phyloP scores from a whole-genome alignment of 1,284 basidiomycete species.

The Marasmius sp. region DNA sequence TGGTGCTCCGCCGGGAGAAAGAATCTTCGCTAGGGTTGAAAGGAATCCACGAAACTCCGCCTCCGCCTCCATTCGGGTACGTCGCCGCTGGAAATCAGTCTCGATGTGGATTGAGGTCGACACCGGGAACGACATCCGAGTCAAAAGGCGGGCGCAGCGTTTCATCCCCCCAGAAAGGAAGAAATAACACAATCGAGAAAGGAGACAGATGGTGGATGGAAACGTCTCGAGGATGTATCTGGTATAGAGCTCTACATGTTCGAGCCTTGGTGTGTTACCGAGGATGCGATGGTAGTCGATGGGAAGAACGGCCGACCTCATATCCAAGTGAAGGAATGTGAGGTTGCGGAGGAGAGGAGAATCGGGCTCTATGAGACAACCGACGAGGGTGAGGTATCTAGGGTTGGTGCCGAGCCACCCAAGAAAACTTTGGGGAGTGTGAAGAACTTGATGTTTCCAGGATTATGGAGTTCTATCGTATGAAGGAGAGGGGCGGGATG shows the following conservation, averaged over 20 bases:
- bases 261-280: neutral
- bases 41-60: neutral
- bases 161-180: neutral
- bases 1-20: neutral
- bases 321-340: neutral
- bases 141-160: neutral
- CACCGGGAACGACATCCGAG: neutral
- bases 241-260: neutral
- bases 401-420: neutral
- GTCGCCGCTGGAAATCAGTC: neutral
- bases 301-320: neutral
- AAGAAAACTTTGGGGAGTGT: neutral
- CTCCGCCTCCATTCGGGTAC: neutral
- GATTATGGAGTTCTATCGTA: neutral
- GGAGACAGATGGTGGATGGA: no score
- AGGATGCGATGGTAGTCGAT: neutral
- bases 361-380: neutral
- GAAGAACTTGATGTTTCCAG: neutral
- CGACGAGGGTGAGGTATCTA: neutral
- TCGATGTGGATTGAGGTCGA: neutral
- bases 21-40: neutral
- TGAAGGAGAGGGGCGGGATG: neutral
- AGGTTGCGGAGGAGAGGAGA: neutral
- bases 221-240: no score
- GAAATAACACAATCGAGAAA: no score